Percentiles rank a stretch among this genome's conserved stretches.
These are phyloP conservation scores for Triadica sebifera DNA, from an alignment of 345 rosid species.

Conservation along the genomic window DNA sequence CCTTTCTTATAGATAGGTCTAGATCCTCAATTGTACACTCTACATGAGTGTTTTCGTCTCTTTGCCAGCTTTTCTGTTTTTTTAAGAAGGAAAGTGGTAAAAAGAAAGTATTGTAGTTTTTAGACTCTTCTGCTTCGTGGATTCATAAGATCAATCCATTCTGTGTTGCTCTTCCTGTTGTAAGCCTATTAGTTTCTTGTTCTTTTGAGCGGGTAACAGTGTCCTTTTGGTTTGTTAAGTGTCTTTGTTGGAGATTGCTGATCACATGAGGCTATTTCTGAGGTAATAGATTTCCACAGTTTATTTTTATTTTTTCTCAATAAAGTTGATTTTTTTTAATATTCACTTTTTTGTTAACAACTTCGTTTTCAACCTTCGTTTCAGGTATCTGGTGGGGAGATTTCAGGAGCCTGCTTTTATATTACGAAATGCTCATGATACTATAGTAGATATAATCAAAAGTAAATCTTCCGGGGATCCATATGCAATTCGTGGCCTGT, in stretches of 20 bases:
- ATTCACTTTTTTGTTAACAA: neutral
- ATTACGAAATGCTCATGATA: conserved; percentile 15
- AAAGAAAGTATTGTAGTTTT: conserved; percentile 29
- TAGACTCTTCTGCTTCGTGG: conserved; percentile 29
- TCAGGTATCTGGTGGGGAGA: conserved; percentile 28
- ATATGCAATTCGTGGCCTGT: neutral
- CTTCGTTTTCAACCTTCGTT: neutral
- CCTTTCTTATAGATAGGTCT: conserved; percentile 27
- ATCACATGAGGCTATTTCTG: conserved; percentile 16
- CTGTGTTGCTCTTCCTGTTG: conserved; percentile 28
- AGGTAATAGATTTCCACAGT: conserved; percentile 31
- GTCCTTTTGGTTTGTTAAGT: neutral
- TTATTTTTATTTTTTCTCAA: neutral
- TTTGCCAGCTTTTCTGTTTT: conserved; percentile 56
- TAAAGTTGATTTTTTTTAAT: neutral
- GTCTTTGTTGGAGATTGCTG: conserved; percentile 30
- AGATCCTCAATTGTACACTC: conserved; percentile 17
- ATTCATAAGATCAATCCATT: conserved; percentile 15
- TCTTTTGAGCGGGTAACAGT: conserved; percentile 7
- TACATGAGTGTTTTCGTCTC: conserved; percentile 32
- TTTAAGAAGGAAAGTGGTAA: conserved; percentile 61
- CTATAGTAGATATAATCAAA: conserved; percentile 5
- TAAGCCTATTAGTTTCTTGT: conserved; percentile 23
- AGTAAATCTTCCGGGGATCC: conserved; percentile 15
- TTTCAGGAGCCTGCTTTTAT: conserved; percentile 17